Conservation (phyloP, 2,329 filamentous ascomycete species). For the Rhynchosporium graminicola region DNA sequence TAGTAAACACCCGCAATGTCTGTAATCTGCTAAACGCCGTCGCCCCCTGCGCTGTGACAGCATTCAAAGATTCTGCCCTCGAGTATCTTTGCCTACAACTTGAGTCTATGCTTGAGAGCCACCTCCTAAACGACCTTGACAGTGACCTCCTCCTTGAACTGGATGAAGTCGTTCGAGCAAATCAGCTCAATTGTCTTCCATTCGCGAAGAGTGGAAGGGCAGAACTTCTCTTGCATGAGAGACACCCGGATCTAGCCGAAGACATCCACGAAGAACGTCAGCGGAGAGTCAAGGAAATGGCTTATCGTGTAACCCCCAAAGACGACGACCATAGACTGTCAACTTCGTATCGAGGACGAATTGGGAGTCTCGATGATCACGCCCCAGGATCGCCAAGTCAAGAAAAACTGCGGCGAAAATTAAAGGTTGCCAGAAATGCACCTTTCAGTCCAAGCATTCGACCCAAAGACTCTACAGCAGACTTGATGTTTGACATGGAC, state of each 20-base stretch:
- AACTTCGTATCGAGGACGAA: conserved; percentile 59
- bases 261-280: conserved; percentile 70
- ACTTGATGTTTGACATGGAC: conserved; percentile 95
- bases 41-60: conserved; percentile 76
- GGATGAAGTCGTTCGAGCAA: conserved; percentile 75
- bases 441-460: conserved; percentile 67
- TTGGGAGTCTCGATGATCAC: conserved; percentile 66
- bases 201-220: conserved; percentile 75
- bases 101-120: conserved; percentile 89
- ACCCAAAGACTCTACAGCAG: conserved; percentile 66
- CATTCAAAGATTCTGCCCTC: conserved; percentile 84
- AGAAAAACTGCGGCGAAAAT: conserved; percentile 49
- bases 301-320: conserved; percentile 61
- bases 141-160: conserved; percentile 79
- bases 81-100: conserved; percentile 92
- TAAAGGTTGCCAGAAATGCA: conserved; percentile 53
- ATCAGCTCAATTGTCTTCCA: conserved; percentile 77
- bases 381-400: conserved; percentile 40
- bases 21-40: conserved; percentile 83
- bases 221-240: conserved; percentile 64
- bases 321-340: conserved; percentile 66
- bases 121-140: conserved; percentile 82
- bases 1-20: conserved; percentile 81
- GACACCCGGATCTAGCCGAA: conserved; percentile 45
- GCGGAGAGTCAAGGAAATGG: conserved; percentile 74